These are phyloP conservation scores for Epichloe glyceriae DNA, from an alignment of 2,329 filamentous ascomycete species.

Conservation along the genomic window DNA sequence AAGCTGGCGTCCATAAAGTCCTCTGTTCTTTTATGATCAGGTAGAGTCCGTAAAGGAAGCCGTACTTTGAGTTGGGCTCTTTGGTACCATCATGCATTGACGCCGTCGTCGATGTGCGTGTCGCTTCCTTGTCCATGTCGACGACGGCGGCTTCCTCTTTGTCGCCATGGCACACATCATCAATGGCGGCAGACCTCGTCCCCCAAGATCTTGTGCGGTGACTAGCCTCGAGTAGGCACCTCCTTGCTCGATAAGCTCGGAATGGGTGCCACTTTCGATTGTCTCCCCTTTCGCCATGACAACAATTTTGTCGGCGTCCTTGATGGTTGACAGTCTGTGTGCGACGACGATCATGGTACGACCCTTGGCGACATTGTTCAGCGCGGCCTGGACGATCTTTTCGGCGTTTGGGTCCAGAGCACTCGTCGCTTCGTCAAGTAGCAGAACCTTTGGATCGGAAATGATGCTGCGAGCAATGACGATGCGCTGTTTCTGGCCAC, in stretches of 20 bases:
- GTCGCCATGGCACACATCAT: conserved; percentile 7
- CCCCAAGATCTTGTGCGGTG: conserved; percentile 26
- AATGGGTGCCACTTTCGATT: conserved; percentile 50
- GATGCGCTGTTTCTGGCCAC: conserved; percentile 54
- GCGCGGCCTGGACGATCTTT: conserved; percentile 40
- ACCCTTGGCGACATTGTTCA: conserved; percentile 38
- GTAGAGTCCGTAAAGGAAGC: conserved; percentile 17
- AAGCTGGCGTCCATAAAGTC: conserved; percentile 13
- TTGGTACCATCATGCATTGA: conserved; percentile 5
- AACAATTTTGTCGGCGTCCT: conserved; percentile 51
- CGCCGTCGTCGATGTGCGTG: conserved; percentile 12
- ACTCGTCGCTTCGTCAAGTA: conserved; percentile 58
- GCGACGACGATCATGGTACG: conserved; percentile 56
- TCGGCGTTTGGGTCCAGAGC: conserved; percentile 36
- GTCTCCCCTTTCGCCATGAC: conserved; percentile 47
- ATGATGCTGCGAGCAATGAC: conserved; percentile 55
- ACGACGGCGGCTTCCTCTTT: conserved; percentile 11
- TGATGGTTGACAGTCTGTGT: conserved; percentile 45
- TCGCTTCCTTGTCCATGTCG: conserved; percentile 14
- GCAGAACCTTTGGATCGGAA: conserved; percentile 47
- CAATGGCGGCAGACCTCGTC: conserved; percentile 5
- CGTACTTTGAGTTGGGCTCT: conserved; percentile 9
- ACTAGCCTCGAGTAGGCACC: conserved; percentile 41
- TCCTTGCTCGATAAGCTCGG: conserved; percentile 34
- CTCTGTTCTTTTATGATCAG: conserved; percentile 20